Evolutionary conservation across 257 asterid genomes (phyloP).

Genomic region (Thymus quinquecostatus): DNA sequence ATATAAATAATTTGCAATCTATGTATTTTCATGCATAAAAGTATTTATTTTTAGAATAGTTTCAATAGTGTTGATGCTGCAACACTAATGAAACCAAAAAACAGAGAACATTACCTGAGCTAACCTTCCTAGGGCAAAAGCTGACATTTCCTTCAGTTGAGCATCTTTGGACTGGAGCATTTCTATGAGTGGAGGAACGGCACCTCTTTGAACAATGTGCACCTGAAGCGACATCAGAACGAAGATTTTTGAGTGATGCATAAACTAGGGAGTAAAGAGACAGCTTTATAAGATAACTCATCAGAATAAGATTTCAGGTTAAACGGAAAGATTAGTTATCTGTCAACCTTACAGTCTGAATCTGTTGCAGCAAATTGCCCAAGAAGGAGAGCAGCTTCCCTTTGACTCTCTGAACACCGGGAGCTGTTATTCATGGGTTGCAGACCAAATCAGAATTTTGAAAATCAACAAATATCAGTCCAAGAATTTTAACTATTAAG

Average conservation of each 20-base stretch:
- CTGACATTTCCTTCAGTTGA: conserved; percentile 97
- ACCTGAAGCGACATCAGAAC: conserved; percentile 53
- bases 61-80: not conserved
- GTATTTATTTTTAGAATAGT: not conserved
- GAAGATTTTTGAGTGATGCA: conserved; percentile 19
- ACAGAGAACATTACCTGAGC: conserved; percentile 72
- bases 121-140: conserved; percentile 97
- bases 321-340: conserved; percentile 17
- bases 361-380: conserved; percentile 99
- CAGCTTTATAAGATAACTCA: not conserved
- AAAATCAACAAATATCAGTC: not conserved
- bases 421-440: conserved; percentile 59
- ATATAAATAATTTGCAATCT: not conserved
- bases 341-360: conserved; percentile 97
- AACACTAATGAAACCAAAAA: conserved; percentile 18
- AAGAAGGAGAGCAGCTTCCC: conserved; percentile 98
- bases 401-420: conserved; percentile 97
- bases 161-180: conserved; percentile 95
- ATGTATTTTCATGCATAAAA: not conserved
- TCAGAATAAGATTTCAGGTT: conserved; percentile 9
- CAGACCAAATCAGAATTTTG: conserved; percentile 24
- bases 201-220: conserved; percentile 99
- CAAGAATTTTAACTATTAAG: not conserved
- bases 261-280: conserved; percentile 9
- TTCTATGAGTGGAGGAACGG: conserved; percentile 89